Evolutionary conservation across 768 basidiomycete species (phyloP), one percentile per base, ranked within the genome.

Genomic region (Leccinum uliginosum): DNA sequence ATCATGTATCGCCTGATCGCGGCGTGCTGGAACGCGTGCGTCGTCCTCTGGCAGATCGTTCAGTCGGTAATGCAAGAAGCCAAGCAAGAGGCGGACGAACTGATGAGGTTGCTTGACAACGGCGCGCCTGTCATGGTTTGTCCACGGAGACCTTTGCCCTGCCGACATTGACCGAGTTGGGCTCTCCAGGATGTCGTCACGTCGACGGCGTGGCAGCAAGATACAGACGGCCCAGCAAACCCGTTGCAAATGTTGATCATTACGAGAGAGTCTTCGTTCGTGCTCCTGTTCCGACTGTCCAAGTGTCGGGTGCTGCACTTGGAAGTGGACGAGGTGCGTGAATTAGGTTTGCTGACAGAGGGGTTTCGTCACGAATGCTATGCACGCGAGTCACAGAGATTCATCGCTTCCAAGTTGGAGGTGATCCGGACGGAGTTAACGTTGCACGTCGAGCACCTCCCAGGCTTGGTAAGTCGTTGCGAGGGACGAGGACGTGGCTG

Each of bases 291-390:
- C 7, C 57, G 65, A 19, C 26, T 67, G 6, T 64, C 67, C 0
- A 54, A 54, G 35, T n/a, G 3, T 6, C 62, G 67, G 3, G 59
- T 67, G 24, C 57, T 67, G 32, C 54, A 66, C 6, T 40, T 67
- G 35, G 66, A 67, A 29, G 66, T 67, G 47, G 62, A 66, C 57
- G 67, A 68, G 54, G 64, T 65, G 38, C 50, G 64, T 48, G 0
- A 1, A 17, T 46, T 21, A 1, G 43, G 50, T 51, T 6, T 47
- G 19, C 10, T 10, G 24, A 29, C 23, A 3, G 44, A 32, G 23
- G 11, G 6, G 4, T 49, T 21, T 34, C 30, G n/a, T 50, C 21
- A 47, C 9, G 15, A 47, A 10, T 23, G 29, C n/a, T 15, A 2
- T 49, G 9, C 38, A 38, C 21, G 44, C 10, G 19, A 43, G 21